phyloP scores from a whole-genome alignment of 345 rosid genomes.

The Brassica rapa region DNA sequence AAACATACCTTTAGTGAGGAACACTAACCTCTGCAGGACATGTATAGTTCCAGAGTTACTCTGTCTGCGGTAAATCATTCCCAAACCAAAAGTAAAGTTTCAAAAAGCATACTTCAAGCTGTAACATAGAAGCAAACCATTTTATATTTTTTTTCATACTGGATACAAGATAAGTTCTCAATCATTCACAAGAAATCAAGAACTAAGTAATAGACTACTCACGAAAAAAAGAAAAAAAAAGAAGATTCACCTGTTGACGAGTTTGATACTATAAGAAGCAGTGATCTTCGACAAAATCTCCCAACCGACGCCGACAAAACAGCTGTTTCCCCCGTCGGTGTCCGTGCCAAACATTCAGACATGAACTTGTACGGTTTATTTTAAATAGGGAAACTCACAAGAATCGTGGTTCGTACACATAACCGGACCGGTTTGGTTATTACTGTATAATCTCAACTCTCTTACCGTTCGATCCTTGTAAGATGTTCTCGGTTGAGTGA shows the following conservation, averaged over 20 bases:
- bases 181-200: neutral
- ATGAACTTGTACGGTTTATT: neutral
- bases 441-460: neutral
- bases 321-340: neutral
- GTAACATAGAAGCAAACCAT: neutral
- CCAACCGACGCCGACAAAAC: neutral
- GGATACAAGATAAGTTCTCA: neutral
- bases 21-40: conserved; percentile 82
- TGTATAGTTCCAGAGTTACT: conserved; percentile 89
- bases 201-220: neutral
- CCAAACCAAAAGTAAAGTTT: neutral
- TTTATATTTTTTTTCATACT: neutral
- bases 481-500: neutral
- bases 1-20: conserved; percentile 5
- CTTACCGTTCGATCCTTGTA: neutral
- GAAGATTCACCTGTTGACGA: neutral
- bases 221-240: neutral
- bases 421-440: neutral
- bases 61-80: conserved; percentile 44
- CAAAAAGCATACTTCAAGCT: neutral
- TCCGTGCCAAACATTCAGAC: neutral
- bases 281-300: neutral
- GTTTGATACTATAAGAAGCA: neutral
- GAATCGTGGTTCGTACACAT: neutral
- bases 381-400: neutral